phyloP scores from a whole-genome alignment of 805 yeast species.

The Wickerhamiella musiphila region DNA sequence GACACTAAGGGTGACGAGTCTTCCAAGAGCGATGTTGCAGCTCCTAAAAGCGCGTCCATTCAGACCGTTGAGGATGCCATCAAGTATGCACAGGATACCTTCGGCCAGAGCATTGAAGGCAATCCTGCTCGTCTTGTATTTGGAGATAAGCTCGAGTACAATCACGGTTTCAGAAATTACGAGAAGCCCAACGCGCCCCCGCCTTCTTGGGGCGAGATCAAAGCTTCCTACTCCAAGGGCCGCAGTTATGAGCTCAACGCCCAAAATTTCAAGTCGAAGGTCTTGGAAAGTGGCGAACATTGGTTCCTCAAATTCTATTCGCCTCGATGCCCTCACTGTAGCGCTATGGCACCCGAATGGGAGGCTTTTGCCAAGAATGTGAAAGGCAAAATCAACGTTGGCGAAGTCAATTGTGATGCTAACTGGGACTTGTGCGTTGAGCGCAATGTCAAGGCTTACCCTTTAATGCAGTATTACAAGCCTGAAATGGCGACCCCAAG shows the following conservation, averaged over 20 bases:
- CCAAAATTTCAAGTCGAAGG: constrained; percentile 16
- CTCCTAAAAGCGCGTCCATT: not conserved
- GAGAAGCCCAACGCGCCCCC: constrained; percentile 12
- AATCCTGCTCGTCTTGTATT: constrained; percentile 11
- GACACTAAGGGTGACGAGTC: not conserved
- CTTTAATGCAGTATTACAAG: constrained; percentile 8
- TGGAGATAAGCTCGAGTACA: constrained; percentile 10
- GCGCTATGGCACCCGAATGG: constrained; percentile 23
- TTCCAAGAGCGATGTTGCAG: not conserved
- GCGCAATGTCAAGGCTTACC: constrained; percentile 18
- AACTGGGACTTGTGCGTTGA: constrained; percentile 20
- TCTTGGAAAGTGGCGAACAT: constrained; percentile 19
- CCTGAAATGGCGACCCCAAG: too few relatives aligned
- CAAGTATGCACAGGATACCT: constrained; percentile 8
- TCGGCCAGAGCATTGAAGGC: constrained; percentile 10
- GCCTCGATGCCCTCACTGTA: constrained; percentile 26
- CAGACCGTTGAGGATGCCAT: constrained; percentile 8
- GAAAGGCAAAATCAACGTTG: constrained; percentile 22
- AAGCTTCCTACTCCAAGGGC: constrained; percentile 18
- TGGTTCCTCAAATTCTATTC: constrained; percentile 27
- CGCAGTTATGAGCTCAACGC: constrained; percentile 17
- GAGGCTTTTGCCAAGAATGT: constrained; percentile 19
- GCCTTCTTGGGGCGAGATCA: constrained; percentile 4
- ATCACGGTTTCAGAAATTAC: constrained; percentile 12
- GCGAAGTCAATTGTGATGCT: constrained; percentile 25